Percentiles rank a stretch among this genome's conserved stretches.
These are phyloP conservation scores for Sclerotinia minor DNA, from an alignment of 2,329 filamentous ascomycete genomes.

Conservation along the genomic window DNA sequence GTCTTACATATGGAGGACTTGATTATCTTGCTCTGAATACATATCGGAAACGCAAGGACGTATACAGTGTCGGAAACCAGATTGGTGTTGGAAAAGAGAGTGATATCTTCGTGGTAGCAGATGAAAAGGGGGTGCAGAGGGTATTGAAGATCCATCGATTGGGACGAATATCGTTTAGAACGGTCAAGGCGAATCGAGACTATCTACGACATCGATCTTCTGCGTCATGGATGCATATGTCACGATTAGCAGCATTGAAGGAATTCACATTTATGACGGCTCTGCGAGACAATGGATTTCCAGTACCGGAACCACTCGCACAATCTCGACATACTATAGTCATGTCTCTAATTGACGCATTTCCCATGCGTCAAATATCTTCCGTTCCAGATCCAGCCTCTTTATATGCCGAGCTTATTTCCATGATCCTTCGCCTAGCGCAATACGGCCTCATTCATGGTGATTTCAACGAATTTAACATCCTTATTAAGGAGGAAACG, in stretches of 20 bases:
- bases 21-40: constrained; percentile 97
- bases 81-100: constrained; percentile 97
- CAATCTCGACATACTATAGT: constrained; percentile 95
- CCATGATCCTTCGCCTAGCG: constrained; percentile 80
- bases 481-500: constrained; percentile 78
- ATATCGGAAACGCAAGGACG: constrained; percentile 72
- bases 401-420: constrained; percentile 91
- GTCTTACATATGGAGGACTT: constrained; percentile 91
- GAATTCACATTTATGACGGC: constrained; percentile 95
- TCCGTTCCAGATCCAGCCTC: constrained; percentile 77
- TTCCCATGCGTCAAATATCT: constrained; percentile 85
- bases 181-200: constrained; percentile 92
- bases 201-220: constrained; percentile 81
- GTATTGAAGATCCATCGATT: constrained; percentile 96
- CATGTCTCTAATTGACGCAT: constrained; percentile 91
- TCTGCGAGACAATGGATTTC: constrained; percentile 78
- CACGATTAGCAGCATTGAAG: constrained; percentile 85
- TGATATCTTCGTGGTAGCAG: constrained; percentile 92
- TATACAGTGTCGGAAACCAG: constrained; percentile 92
- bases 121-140: constrained; percentile 71
- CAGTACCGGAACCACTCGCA: constrained; percentile 81
- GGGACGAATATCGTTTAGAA: constrained; percentile 93
- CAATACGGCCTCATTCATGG: constrained; percentile 90
- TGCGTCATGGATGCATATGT: constrained; percentile 98
- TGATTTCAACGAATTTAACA: constrained; percentile 99